Evolutionary conservation across 345 rosid genomes (phyloP).

Genomic region (Eutrema heterophyllum): DNA sequence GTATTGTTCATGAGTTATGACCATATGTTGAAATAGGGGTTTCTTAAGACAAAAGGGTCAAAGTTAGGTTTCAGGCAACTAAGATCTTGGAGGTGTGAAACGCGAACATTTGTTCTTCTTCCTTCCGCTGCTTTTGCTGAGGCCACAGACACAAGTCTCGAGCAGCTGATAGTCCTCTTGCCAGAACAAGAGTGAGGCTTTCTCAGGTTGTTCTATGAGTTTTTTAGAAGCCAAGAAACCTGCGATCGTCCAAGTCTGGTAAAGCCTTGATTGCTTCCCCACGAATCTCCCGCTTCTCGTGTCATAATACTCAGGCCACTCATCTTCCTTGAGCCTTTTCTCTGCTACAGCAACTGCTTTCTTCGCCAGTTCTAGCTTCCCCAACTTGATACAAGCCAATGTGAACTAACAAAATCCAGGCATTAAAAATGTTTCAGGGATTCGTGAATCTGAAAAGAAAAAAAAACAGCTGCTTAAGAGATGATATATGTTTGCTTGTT

Average conservation of each 20-base stretch:
- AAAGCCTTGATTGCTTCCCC: slow-evolving; percentile 76
- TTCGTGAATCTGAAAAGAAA: background rate
- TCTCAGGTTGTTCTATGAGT: slow-evolving; percentile 81
- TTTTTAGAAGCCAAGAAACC: slow-evolving; percentile 78
- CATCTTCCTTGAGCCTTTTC: slow-evolving; percentile 55
- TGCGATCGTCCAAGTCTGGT: slow-evolving; percentile 88
- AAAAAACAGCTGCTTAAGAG: background rate
- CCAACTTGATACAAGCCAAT: slow-evolving; percentile 89
- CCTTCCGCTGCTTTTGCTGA: slow-evolving; percentile 48
- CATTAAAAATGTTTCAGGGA: background rate
- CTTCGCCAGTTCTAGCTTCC: slow-evolving; percentile 63
- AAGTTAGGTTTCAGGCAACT: slow-evolving; percentile 9
- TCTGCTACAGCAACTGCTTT: slow-evolving; percentile 72
- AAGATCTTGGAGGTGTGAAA: slow-evolving; percentile 37
- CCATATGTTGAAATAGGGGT: background rate
- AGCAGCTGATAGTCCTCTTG: slow-evolving; percentile 90
- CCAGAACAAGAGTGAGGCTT: slow-evolving; percentile 75
- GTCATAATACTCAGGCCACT: slow-evolving; percentile 96
- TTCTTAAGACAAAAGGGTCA: background rate
- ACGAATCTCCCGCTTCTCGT: slow-evolving; percentile 65
- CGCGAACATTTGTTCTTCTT: slow-evolving; percentile 57
- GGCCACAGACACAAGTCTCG: slow-evolving; percentile 71
- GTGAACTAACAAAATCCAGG: slow-evolving; percentile 53
- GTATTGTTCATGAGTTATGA: background rate
- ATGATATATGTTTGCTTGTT: background rate